Percentiles rank a stretch among this genome's conserved stretches.
phyloP scores from a whole-genome alignment of 805 yeast genomes.

The Komagataella phaffii region DNA sequence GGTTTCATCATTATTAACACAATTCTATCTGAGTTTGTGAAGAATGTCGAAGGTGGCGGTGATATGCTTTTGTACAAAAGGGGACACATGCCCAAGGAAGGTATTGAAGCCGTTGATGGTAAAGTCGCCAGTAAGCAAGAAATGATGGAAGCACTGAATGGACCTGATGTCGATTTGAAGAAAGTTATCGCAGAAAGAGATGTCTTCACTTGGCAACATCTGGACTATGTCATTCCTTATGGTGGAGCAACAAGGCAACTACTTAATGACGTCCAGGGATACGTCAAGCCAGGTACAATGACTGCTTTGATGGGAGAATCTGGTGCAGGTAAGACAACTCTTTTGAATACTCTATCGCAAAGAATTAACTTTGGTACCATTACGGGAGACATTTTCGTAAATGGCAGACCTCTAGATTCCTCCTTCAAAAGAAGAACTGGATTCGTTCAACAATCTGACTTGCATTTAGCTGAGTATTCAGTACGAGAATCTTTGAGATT shows the following conservation, averaged over 20 bases:
- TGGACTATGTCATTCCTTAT: conserved; percentile 41
- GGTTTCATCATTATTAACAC: conserved; percentile 22
- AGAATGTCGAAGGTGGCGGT: conserved; percentile 12
- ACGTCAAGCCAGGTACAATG: conserved; percentile 37
- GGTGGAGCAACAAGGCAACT: conserved; percentile 24
- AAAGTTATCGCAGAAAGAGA: conserved; percentile 17
- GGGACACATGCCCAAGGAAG: conserved; percentile 19
- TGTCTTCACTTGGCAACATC: conserved; percentile 52
- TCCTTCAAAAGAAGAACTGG: conserved; percentile 43
- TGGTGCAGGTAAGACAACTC: conserved; percentile 53
- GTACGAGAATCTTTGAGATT: conserved; percentile 37
- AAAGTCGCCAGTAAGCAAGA: conserved; percentile 15
- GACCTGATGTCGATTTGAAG: conserved; percentile 12
- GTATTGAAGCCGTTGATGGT: conserved; percentile 27
- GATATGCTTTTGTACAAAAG: conserved; percentile 27
- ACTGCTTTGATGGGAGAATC: conserved; percentile 56
- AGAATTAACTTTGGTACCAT: conserved; percentile 38
- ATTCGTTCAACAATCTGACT: conserved; percentile 43
- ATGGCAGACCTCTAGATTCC: conserved; percentile 31
- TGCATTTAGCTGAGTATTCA: conserved; percentile 34
- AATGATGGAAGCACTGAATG: conserved; percentile 14
- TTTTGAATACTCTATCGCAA: conserved; percentile 37
- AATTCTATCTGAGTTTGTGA: conserved; percentile 13
- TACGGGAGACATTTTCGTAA: conserved; percentile 43
- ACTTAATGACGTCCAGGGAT: conserved; percentile 30